A percentile compares a stretch with the other conserved stretches of the same genome.
These are phyloP conservation scores for Ehretia macrophylla DNA, from an alignment of 257 asterid genomes.

Conservation along the genomic window DNA sequence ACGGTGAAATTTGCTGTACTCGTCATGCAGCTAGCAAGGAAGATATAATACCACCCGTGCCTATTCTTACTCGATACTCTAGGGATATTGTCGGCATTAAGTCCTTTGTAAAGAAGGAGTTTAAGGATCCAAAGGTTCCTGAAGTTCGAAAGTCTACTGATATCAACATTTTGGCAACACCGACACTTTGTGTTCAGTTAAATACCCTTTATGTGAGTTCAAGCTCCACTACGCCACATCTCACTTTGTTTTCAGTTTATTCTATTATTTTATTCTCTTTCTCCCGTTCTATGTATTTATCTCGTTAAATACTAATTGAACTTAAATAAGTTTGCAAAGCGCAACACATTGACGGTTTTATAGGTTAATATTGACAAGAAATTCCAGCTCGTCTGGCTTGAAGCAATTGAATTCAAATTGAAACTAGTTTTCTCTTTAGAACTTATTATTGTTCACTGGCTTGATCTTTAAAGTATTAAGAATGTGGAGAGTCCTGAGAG, in stretches of 20 bases:
- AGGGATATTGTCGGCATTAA: slow-evolving; percentile 71
- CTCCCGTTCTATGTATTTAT: background rate
- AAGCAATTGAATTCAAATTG: no score
- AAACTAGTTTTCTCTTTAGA: no score
- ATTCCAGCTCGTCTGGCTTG: no score
- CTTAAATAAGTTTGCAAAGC: no score
- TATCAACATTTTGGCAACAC: slow-evolving; percentile 58
- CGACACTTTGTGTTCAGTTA: slow-evolving; percentile 78
- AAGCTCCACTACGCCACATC: slow-evolving; percentile 11
- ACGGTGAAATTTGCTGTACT: slow-evolving; percentile 14
- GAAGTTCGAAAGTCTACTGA: slow-evolving; percentile 61
- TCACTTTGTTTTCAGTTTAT: background rate
- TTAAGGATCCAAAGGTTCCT: slow-evolving; percentile 65
- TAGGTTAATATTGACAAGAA: no score
- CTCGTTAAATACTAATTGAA: no score
- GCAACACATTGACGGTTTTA: no score
- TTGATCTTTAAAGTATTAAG: no score
- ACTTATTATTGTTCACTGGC: no score
- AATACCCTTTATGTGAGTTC: slow-evolving; percentile 92
- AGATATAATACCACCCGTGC: slow-evolving; percentile 88
- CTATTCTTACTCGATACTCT: slow-evolving; percentile 77
- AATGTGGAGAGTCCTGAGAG: no score
- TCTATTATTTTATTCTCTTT: background rate
- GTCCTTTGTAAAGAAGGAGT: slow-evolving; percentile 89
- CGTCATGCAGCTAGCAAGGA: slow-evolving; percentile 76